These are phyloP conservation scores for Scheffersomyces amazonensis DNA, from an alignment of 805 yeast genomes.

Conservation along the genomic window DNA sequence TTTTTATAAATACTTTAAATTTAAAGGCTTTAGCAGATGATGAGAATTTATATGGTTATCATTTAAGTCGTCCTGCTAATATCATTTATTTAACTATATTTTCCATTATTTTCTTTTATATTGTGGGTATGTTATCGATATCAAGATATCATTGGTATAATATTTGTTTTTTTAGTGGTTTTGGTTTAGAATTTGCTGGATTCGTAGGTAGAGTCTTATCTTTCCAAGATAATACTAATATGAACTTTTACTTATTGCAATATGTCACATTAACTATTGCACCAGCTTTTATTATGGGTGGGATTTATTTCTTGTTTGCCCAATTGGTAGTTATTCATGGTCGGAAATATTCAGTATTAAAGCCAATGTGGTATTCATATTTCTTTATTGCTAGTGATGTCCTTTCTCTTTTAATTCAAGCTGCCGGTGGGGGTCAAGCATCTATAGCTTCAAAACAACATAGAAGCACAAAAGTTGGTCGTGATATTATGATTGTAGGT, in stretches of 20 bases:
- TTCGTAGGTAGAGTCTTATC: constrained; percentile 36
- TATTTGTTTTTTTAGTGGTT: constrained; percentile 34
- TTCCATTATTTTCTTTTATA: constrained; percentile 20
- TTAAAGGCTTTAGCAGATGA: constrained; percentile 26
- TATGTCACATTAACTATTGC: constrained; percentile 34
- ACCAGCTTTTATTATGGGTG: constrained; percentile 44
- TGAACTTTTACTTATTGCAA: constrained; percentile 27
- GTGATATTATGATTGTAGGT: constrained; percentile 37
- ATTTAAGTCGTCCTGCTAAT: constrained; percentile 28
- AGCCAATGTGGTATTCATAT: constrained; percentile 44
- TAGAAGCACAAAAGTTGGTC: constrained; percentile 27
- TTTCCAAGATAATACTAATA: constrained; percentile 18
- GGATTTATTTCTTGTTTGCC: constrained; percentile 38
- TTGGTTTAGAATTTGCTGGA: constrained; percentile 33
- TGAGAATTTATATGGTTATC: constrained; percentile 21
- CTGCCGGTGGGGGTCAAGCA: constrained; percentile 35
- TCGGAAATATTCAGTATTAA: constrained; percentile 31
- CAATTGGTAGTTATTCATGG: constrained; percentile 39
- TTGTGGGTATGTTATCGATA: constrained; percentile 21
- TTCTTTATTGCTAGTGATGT: constrained; percentile 37
- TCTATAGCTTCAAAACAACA: constrained; percentile 22
- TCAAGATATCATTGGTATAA: constrained; percentile 41
- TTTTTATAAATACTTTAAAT: constrained; percentile 30
- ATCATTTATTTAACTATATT: constrained; percentile 27
- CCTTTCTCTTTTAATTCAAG: constrained; percentile 35